phyloP scores from a whole-genome alignment of 306 rosid genomes.

The cucumber (Cucumis sativus) region Cucumber_9930_V3 NC_026660.2:28733501-28734000 shows the following conservation, averaged over 20 bases:
- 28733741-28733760: neutral
- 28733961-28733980: neutral
- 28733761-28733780: neutral
- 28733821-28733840: constrained; percentile 82
- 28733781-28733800: neutral
- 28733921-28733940: neutral
- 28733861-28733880: constrained; percentile 85
- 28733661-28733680: neutral
- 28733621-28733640: neutral
- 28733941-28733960: neutral
- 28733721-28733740: neutral
- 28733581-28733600: constrained; percentile 6
- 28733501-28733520: neutral
- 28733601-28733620: neutral
- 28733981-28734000: neutral
- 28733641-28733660: neutral
- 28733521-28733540: neutral
- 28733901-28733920: constrained; percentile 56
- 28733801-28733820: constrained; percentile 82
- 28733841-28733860: constrained; percentile 70
- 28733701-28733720: neutral
- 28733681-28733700: neutral
- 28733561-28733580: neutral
- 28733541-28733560: neutral
- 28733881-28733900: constrained; percentile 85